A percentile compares a stretch with the other conserved stretches of the same genome.
Evolutionary conservation across 768 basidiomycete genomes (phyloP).

Genomic region (Xerocomellus chrysenteron): DNA sequence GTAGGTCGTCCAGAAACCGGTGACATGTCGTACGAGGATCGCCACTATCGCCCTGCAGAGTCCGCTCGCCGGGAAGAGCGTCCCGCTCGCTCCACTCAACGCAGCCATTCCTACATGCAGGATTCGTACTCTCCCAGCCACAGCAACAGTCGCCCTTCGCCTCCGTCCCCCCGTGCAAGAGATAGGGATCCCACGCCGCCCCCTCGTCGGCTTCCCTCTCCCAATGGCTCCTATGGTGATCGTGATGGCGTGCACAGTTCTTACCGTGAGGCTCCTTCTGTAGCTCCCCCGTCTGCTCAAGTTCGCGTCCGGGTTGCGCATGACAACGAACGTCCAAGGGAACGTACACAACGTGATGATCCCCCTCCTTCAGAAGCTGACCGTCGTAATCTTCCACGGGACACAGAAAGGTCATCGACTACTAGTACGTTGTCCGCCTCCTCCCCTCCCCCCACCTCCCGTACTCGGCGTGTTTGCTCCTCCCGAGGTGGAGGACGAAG

Average conservation of each 20-base stretch:
- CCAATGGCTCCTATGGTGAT: conserved; percentile 22
- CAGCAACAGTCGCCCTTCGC: conserved; percentile 19
- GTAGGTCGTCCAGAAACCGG: conserved; percentile 29
- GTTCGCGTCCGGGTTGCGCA: conserved; percentile 27
- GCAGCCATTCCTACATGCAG: conserved; percentile 28
- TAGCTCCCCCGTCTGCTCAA: conserved; percentile 16
- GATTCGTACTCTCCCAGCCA: conserved; percentile 27
- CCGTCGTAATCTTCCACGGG: conserved; percentile 27
- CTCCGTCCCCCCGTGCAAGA: conserved; percentile 26
- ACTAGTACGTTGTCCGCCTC: conserved; percentile 49
- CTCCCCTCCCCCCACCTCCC: conserved; percentile 36
- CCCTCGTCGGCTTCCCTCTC: conserved; percentile 24
- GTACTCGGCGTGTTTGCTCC: conserved; percentile 38
- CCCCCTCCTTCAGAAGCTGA: conserved; percentile 15
- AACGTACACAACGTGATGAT: conserved; percentile 29
- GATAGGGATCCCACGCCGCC: conserved; percentile 23
- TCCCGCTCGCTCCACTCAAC: conserved; percentile 18
- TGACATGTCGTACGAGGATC: conserved; percentile 54
- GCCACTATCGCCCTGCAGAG: conserved; percentile 60
- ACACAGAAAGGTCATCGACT: conserved; percentile 37
- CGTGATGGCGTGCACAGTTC: conserved; percentile 17
- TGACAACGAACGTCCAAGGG: conserved; percentile 20
- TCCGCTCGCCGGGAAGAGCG: conserved; percentile 30
- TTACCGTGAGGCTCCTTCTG: conserved; percentile 21
- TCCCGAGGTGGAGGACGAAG: conserved; percentile 37